Base-by-base conservation (phyloP, 495 filamentous ascomycete species). In the Trichoderma gamsii region DNA sequence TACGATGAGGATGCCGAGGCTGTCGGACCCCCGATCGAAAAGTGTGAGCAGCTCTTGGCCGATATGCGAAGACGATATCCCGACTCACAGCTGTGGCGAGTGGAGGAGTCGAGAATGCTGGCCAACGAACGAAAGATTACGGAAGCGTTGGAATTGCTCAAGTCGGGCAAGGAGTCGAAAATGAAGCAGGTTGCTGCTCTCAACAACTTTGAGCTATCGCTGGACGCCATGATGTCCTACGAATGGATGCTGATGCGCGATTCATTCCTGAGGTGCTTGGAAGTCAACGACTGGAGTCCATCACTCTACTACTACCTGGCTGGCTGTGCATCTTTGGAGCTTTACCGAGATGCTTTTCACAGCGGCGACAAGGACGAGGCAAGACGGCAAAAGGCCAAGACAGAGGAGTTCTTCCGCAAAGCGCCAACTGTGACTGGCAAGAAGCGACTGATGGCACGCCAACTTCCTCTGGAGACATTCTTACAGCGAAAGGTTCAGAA, bases 231-330 rank as follows among this genome's bases (percentile, higher is more conserved):
- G 85, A 96, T 90, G 73, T 72, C 89, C 38, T 89, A 96, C 72
- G 79, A 85, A 52, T 97, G 91, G 75, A 76, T 86, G 27, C 81
- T 85, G 16, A 91, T 90, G 74, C 83, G 90, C 25, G 83, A 88
- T 63, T 84, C 87, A 16, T 98, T 97, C 75, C 72, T 93, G 35
- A 81, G 87, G 75, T 95, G 94, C 72, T 81, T 92, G 49, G 87
- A 89, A 65, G 85, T 97, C 64, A 97, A 97, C 76, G 91, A 88
- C 67, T 99, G 96, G 95, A 92, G 89, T 32, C 92, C 91, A 63
- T 86, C 89, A 0, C 76, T 99, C 61, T 99, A 99, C 73, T 92
- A 92, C 72, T 99, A 93, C 78, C 90, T 94, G 64, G 90, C 91
- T 38, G 96, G 89, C 46, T 80, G 85, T 21, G 87, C 87, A 1